Conservation (phyloP, 169 alveolate species). For the Eimeria zaria region DNA sequence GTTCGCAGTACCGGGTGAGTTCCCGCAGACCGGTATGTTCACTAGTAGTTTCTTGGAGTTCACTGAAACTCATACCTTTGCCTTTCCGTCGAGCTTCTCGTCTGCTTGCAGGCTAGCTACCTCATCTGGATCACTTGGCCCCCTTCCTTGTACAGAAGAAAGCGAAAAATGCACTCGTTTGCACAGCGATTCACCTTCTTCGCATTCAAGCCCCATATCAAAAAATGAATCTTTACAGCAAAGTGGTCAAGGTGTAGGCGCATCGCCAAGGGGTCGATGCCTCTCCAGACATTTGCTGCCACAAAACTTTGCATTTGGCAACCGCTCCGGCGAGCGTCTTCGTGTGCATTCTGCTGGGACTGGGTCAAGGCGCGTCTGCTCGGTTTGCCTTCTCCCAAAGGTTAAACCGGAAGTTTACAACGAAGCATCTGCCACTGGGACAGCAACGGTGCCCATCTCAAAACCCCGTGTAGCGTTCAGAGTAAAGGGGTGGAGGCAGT, state of each 20-base stretch:
- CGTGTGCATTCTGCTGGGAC: conserved; percentile 55
- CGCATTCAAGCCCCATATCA: conserved; percentile 8
- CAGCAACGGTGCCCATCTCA: not conserved
- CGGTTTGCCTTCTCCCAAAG: conserved; percentile 53
- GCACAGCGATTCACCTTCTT: not conserved
- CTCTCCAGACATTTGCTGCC: not conserved
- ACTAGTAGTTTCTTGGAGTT: not conserved
- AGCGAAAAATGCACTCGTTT: not conserved
- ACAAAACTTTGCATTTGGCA: not conserved
- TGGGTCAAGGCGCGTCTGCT: conserved; percentile 44
- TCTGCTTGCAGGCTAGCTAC: conserved; percentile 29
- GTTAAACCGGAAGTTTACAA: not conserved
- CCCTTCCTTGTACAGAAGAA: not conserved
- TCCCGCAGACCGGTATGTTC: not conserved
- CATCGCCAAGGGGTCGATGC: not conserved
- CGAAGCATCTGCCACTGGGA: not conserved
- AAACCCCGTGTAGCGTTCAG: not conserved
- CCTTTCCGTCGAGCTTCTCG: not conserved
- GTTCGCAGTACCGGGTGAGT: conserved; percentile 8
- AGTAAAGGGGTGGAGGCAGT: not conserved
- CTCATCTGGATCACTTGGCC: not conserved
- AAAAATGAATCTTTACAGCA: not conserved
- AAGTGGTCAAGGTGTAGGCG: not conserved
- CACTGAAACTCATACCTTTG: not conserved
- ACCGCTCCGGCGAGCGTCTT: not conserved